Evolutionary conservation across 2,329 filamentous ascomycete species (phyloP).

Genomic region (Aspergillus niger): DNA sequence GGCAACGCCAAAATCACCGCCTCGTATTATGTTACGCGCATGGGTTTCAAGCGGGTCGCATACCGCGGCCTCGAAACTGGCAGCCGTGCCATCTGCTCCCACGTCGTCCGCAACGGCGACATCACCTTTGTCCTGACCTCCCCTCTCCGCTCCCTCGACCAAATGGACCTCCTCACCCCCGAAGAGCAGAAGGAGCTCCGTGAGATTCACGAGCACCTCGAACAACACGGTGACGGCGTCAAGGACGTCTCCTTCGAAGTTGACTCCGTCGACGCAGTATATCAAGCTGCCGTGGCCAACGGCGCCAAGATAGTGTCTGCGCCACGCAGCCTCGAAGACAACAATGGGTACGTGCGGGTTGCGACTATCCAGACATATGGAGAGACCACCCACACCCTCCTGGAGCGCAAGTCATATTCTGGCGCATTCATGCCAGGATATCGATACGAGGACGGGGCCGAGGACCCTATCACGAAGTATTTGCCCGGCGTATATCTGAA

Average conservation of each 20-base stretch:
- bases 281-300: conserved; percentile 66
- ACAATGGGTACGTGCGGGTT: conserved; percentile 67
- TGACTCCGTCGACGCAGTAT: conserved; percentile 81
- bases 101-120: conserved; percentile 60
- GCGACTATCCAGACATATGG: conserved; percentile 90
- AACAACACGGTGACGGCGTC: conserved; percentile 87
- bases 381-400: conserved; percentile 90
- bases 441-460: conserved; percentile 53
- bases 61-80: conserved; percentile 89
- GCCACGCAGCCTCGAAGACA: conserved; percentile 62
- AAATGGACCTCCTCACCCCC: conserved; percentile 55
- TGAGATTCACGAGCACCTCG: conserved; percentile 80
- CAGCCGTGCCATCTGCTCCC: conserved; percentile 75
- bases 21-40: conserved; percentile 80
- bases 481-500: conserved; percentile 68
- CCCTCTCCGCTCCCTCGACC: conserved; percentile 61
- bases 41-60: conserved; percentile 81
- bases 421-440: conserved; percentile 85
- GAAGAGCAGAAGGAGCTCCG: conserved; percentile 67
- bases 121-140: conserved; percentile 49
- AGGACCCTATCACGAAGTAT: conserved; percentile 49
- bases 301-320: conserved; percentile 43
- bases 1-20: conserved; percentile 96
- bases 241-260: conserved; percentile 97
- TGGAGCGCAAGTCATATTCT: conserved; percentile 69